A percentile compares a stretch with the other conserved stretches of the same genome.
Conservation (phyloP, 495 filamentous ascomycete genomes). For the Hypoxylon fuscum region DNA sequence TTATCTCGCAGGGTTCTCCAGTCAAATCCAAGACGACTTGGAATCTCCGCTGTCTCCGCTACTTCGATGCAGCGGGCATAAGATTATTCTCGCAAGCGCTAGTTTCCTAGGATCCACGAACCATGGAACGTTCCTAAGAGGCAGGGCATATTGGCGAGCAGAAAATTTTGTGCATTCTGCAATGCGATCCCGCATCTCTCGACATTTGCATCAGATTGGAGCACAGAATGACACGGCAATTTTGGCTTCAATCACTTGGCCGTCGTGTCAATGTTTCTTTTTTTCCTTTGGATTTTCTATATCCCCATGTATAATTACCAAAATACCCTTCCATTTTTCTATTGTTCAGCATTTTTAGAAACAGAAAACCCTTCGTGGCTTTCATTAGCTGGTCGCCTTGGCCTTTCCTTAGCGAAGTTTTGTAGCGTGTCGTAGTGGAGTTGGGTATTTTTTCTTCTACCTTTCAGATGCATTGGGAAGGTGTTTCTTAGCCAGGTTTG, state of each 20-base stretch:
- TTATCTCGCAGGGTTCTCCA: conserved; percentile 30
- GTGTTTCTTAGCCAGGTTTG: conserved; percentile 22
- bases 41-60: conserved; percentile 7
- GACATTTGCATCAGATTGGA: conserved; percentile 1
- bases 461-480: conserved; percentile 15
- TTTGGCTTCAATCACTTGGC: conserved; percentile 5
- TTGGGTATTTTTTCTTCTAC: conserved; percentile 4
- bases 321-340: conserved; percentile 22
- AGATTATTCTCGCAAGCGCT: conserved; percentile 3
- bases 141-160: conserved; percentile 9
- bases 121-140: conserved; percentile 12
- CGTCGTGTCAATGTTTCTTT: conserved; percentile 6
- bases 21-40: conserved; percentile 9
- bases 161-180: conserved; percentile 3
- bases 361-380: neutral
- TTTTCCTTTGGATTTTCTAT: too few species aligned
- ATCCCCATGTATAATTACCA: conserved; percentile 1
- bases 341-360: conserved; percentile 1
- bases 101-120: conserved; percentile 13
- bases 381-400: neutral
- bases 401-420: conserved; percentile 8
- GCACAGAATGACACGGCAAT: neutral
- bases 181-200: conserved; percentile 9
- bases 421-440: conserved; percentile 11
- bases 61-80: too few species aligned